Conservation (phyloP, 805 yeast genomes). For the Candida gorgasii region DNA sequence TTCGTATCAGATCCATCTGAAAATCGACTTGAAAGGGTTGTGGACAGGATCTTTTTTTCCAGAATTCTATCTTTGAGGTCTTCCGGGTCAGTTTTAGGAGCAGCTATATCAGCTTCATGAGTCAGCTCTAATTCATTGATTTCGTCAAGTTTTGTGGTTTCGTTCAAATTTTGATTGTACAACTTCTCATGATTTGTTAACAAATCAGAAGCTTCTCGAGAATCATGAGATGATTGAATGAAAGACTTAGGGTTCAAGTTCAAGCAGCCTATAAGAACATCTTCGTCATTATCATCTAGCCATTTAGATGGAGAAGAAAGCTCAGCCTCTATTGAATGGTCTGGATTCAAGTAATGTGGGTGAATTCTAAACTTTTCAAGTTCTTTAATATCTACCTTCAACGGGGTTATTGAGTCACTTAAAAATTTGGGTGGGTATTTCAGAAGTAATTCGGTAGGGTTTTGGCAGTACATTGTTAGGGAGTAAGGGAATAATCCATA, state of each 20-base stretch:
- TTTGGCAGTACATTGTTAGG: constrained; percentile 41
- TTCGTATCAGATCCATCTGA: too few relatives aligned
- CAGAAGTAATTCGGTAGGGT: constrained; percentile 38
- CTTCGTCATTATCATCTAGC: constrained; percentile 22
- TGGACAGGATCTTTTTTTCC: not conserved
- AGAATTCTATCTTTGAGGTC: not conserved
- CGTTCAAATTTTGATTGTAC: constrained; percentile 17
- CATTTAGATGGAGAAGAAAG: constrained; percentile 21
- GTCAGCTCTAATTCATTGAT: too few relatives aligned
- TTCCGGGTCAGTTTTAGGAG: not conserved
- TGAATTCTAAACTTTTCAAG: constrained; percentile 39
- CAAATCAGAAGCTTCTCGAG: constrained; percentile 25
- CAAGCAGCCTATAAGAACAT: constrained; percentile 25
- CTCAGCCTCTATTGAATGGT: constrained; percentile 21
- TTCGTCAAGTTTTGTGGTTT: too few relatives aligned
- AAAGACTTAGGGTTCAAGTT: constrained; percentile 23
- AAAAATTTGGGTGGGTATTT: constrained; percentile 13
- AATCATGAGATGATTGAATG: constrained; percentile 23
- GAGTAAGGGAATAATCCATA: constrained; percentile 62
- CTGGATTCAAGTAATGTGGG: constrained; percentile 42
- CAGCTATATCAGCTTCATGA: not conserved
- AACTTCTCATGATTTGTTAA: constrained; percentile 36
- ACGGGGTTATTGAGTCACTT: too few relatives aligned
- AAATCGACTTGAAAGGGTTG: not conserved
- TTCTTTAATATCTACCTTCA: not conserved